Evolutionary conservation across 140 eudicot genomes (phyloP), one percentile per base, ranked within the genome.

Genomic region (Bidens hawaiensis): DNA sequence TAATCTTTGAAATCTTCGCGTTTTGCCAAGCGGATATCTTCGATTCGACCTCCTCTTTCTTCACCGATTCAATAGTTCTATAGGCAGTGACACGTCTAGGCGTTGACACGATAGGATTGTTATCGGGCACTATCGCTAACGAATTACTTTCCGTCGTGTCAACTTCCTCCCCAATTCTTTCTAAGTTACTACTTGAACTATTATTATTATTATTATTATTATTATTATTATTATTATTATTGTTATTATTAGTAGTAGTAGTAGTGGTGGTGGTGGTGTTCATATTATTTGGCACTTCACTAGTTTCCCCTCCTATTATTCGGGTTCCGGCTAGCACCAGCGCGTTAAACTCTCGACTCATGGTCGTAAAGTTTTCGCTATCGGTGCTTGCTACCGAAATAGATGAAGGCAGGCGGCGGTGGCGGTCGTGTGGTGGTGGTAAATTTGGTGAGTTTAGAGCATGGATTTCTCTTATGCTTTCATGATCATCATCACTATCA

Each of bases 11-110:
- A 33, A 91, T 72, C 73, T 91, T 91, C 0, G 87, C 98, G 34
- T 77, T 91, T 69, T 87, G 87, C 98, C 98, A 91, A 12, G 96
- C 96, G 19, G 41, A 59, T 9, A 91, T 91, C 89, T 91, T 91
- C 45, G 90, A 42, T 27, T 87, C 98, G 19, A 79, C 96, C 68
- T 84, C 96, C 60, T 81, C 97, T 67, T 76, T 91, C 85, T 82
- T 91, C 82, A 91, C 96, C 19, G 77, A 57, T 27, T 79, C 75
- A 45, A 83, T 68, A 3, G 72, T 68, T 30, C 55, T 68, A 54
- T 40, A n/a, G 3, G 33, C 4, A 12, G 33, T 9, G 56, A 38
- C 45, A 50, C 52, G 65, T 25, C 73, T 62, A 45, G 69, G 27
- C 4, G 86, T 90, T 18, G 91, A 67, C 56, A 54, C 54, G 54